phyloP scores from a whole-genome alignment of 2,329 filamentous ascomycete species.

The Trichoderma endophyticum region DNA sequence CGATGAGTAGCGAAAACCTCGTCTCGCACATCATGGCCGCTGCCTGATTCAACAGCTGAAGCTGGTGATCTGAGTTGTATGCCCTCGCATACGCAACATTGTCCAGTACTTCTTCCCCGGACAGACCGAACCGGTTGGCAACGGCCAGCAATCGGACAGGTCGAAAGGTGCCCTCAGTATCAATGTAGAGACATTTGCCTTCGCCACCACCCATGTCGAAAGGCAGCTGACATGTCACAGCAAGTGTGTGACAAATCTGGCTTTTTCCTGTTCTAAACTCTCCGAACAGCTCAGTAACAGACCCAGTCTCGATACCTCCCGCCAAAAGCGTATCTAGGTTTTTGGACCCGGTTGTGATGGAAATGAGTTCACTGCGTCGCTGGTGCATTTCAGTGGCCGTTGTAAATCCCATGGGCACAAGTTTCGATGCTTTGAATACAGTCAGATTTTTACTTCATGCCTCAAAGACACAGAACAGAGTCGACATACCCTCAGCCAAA shows the following conservation, averaged over 20 bases:
- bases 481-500: slow-evolving; percentile 71
- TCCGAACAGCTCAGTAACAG: slow-evolving; percentile 96
- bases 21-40: slow-evolving; percentile 99
- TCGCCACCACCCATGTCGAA: slow-evolving; percentile 99
- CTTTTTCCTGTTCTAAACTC: slow-evolving; percentile 98
- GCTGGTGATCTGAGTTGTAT: slow-evolving; percentile 97
- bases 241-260: slow-evolving; percentile 97
- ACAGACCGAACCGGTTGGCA: slow-evolving; percentile 89
- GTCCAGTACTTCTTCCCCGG: slow-evolving; percentile 94
- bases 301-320: slow-evolving; percentile 93
- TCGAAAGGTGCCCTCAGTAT: slow-evolving; percentile 95
- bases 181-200: slow-evolving; percentile 97
- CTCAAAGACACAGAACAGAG: background rate
- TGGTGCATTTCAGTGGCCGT: slow-evolving; percentile 99
- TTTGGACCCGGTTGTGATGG: slow-evolving; percentile 96
- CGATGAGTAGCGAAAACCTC: slow-evolving; percentile 89
- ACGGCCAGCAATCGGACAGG: slow-evolving; percentile 88
- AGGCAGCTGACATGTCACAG: slow-evolving; percentile 93
- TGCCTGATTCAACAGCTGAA: slow-evolving; percentile 91
- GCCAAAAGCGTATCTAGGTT: slow-evolving; percentile 93
- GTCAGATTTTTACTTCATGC: background rate
- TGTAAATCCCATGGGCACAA: slow-evolving; percentile 98
- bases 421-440: slow-evolving; percentile 68
- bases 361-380: slow-evolving; percentile 92
- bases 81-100: slow-evolving; percentile 97